phyloP scores from a whole-genome alignment of 2,329 filamentous ascomycete species.

The Colletotrichum sp. region DNA sequence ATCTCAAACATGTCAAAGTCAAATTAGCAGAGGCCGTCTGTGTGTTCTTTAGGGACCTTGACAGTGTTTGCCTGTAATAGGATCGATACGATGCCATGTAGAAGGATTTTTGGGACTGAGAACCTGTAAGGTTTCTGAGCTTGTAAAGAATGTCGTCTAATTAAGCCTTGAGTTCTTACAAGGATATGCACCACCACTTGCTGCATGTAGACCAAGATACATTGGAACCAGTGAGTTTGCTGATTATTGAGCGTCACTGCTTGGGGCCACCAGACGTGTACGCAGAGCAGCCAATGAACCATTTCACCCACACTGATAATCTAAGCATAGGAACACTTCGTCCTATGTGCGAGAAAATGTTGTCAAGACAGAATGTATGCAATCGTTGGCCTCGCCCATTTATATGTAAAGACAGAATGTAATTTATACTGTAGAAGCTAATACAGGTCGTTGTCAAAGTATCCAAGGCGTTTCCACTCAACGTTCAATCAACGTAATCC shows the following conservation, averaged over 20 bases:
- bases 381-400: background rate
- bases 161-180: background rate
- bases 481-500: background rate
- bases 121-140: background rate
- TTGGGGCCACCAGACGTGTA: rapidly evolving
- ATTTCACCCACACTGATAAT: background rate
- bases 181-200: background rate
- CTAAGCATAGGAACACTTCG: rapidly evolving
- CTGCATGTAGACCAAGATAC: background rate
- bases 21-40: background rate
- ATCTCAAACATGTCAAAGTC: background rate
- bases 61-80: background rate
- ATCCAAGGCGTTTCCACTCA: background rate
- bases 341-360: background rate
- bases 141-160: background rate
- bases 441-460: background rate
- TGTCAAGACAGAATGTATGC: background rate
- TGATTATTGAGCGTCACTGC: background rate
- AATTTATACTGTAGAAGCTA: background rate
- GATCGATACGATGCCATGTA: background rate
- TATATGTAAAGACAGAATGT: background rate
- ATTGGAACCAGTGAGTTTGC: background rate
- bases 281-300: background rate
- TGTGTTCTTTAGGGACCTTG: background rate
- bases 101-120: background rate